Evolutionary conservation across 768 basidiomycete genomes (phyloP), one percentile per base, ranked within the genome.

Genomic region (Panaeolus papilionaceus): DNA sequence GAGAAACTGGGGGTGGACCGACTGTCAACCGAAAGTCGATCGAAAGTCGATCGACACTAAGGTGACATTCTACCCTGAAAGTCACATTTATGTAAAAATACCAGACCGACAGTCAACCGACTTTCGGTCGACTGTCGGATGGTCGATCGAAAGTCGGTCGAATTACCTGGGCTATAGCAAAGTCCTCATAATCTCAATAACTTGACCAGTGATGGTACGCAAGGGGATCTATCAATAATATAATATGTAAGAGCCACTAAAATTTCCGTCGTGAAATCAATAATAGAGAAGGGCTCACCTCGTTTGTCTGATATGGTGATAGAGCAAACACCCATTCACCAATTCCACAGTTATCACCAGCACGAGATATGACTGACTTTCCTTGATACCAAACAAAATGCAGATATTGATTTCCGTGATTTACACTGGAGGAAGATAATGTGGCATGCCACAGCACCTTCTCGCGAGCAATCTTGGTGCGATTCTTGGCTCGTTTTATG

Each of bases 151-250:
- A n/a, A n/a, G n/a, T n/a, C n/a, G n/a, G n/a, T n/a, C n/a, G n/a
- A n/a, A n/a, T n/a, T n/a, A n/a, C n/a, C n/a, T n/a, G n/a, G n/a
- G n/a, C n/a, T n/a, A n/a, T n/a, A n/a, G n/a, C n/a, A n/a, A n/a
- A n/a, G n/a, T n/a, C n/a, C n/a, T n/a, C n/a, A 75, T 40, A 12
- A 73, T 72, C 49, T 74, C 68, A 11, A 68, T 28, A 28, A 74
- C 69, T 7, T 62, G 61, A 5, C 70, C 39, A 9, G 7, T 40
- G 10, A 40, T 10, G 39, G 5, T 44, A 16, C 5, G 11, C 18
- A 16, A 44, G 28, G 28, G 28, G 28, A 33, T 33, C 28, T 33
- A 16, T 16, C 16, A 16, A 33, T 33, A 4, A 33, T 33, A 33
- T 33, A 33, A 33, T 33, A 33, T 33, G 28, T 33, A 33, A 33